A percentile compares a stretch with the other conserved stretches of the same genome.
These are phyloP conservation scores for Leavenworthia alabamica DNA, from an alignment of 345 rosid species.

Conservation along the genomic window DNA sequence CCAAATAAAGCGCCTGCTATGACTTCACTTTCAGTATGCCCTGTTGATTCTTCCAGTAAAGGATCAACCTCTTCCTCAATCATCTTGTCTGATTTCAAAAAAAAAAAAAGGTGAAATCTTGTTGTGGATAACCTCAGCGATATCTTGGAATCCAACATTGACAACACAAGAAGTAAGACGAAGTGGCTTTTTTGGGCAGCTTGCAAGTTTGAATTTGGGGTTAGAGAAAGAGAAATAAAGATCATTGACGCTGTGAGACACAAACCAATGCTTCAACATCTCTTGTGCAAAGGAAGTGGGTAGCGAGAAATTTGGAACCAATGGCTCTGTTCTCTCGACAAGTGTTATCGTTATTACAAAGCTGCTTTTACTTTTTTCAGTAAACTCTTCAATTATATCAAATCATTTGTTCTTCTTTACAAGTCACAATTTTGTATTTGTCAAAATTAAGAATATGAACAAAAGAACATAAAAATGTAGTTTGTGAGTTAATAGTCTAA, in stretches of 20 bases:
- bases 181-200: conserved; percentile 17
- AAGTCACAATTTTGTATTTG: conserved; percentile 17
- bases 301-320: too few species aligned
- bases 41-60: conserved; percentile 68
- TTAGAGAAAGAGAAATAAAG: conserved; percentile 13
- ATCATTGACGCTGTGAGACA: conserved; percentile 12
- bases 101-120: conserved; percentile 35
- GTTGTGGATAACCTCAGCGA: conserved; percentile 59
- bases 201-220: conserved; percentile 11
- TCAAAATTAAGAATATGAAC: conserved; percentile 29
- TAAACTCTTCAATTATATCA: neutral
- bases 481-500: conserved; percentile 23
- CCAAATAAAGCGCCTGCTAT: conserved; percentile 73
- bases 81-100: conserved; percentile 24
- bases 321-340: too few species aligned
- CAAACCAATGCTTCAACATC: conserved; percentile 22
- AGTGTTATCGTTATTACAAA: neutral
- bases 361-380: neutral
- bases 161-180: conserved; percentile 31
- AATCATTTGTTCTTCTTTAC: neutral
- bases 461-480: conserved; percentile 1
- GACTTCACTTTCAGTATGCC: conserved; percentile 84
- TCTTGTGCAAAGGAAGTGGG: neutral
- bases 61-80: conserved; percentile 4
- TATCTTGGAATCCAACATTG: conserved; percentile 47